Base-by-base conservation (phyloP, 2,329 filamentous ascomycete genomes). In the Nothomitra cinnamomea region DNA sequence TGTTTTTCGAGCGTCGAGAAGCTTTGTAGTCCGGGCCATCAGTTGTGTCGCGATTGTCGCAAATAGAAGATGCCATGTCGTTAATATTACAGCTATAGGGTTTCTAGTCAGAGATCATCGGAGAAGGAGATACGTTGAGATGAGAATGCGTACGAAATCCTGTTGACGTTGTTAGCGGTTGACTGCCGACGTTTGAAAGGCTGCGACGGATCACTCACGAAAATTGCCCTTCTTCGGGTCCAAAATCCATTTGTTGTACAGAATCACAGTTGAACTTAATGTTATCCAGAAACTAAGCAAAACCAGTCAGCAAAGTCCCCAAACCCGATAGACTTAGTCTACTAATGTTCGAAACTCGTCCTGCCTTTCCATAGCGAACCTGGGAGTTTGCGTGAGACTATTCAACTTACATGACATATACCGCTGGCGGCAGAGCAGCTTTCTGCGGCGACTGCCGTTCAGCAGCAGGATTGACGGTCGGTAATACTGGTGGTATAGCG, bases 201-300 rank as follows among this genome's bases (percentile, higher is more conserved):
- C 38, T 17, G 22, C 22, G 40, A 51, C 40, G 38, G 28, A 25
- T 25, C 24, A 65, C 70, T 60, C 65, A 72, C 69, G 71, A 65
- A 70, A 77, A 57, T 86, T 77, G 58, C 83, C 77, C 28, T 32
- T 32, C 28, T 32, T 32, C 40, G 83, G 89, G 63, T 90, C 82
- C 58, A 96, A 78, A 63, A 98, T 87, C 80, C 87, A 95, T 79
- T 98, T 98, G 82, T 98, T 96, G 83, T 95, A 96, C 57, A 98
- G 76, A 67, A 98, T 98, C 65, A 96, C 88, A 62, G 84, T 87
- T 43, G 88, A 95, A 64, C 87, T 94, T 67, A 95, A 76, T 56
- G 82, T 74, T 65, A 98, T 96, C 92, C 92, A 98, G 61, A 82
- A 75, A 62, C 89, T 95, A 68, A 52, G 36, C 51, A 13, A 42